phyloP scores from a whole-genome alignment of 306 rosid species.

The Acmispon strigosus region DNA sequence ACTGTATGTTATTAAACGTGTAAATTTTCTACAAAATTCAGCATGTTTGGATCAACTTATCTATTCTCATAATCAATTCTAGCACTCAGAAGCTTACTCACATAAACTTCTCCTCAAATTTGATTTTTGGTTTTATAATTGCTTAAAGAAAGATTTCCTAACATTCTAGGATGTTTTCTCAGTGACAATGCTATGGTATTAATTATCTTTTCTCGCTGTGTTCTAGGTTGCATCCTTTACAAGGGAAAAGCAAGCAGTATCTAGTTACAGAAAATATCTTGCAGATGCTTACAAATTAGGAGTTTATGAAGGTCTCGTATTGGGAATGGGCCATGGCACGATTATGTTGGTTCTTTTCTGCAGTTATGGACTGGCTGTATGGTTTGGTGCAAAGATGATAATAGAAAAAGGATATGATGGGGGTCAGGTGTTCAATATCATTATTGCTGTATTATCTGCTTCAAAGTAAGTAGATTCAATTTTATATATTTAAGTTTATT shows the following conservation, averaged over 20 bases:
- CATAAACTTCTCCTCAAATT: too few species aligned
- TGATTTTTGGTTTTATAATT: too few species aligned
- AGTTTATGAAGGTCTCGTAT: constrained; percentile 53
- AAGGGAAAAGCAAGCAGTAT: constrained; percentile 63
- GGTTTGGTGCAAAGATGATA: constrained; percentile 72
- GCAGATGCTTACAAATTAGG: constrained; percentile 57
- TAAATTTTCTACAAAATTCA: not conserved
- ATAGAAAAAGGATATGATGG: constrained; percentile 54
- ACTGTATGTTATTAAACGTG: constrained; percentile 40
- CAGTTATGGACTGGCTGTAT: constrained; percentile 58
- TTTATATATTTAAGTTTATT: not conserved
- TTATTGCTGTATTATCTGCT: constrained; percentile 59
- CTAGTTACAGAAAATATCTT: constrained; percentile 47
- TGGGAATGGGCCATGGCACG: constrained; percentile 50
- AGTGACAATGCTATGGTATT: not conserved
- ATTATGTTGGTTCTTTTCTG: constrained; percentile 47
- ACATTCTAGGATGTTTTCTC: not conserved
- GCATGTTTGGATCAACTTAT: too few species aligned
- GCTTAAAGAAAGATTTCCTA: too few species aligned
- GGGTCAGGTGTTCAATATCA: constrained; percentile 58
- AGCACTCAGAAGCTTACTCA: too few species aligned
- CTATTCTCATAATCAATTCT: too few species aligned
- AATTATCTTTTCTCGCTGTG: not conserved
- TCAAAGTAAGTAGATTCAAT: constrained; percentile 48
- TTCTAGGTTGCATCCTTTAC: constrained; percentile 72